Percentiles rank a stretch among this genome's conserved stretches.
Evolutionary conservation across 148 eudicot genomes (phyloP).

Genomic region (Oxyria digyna): DNA sequence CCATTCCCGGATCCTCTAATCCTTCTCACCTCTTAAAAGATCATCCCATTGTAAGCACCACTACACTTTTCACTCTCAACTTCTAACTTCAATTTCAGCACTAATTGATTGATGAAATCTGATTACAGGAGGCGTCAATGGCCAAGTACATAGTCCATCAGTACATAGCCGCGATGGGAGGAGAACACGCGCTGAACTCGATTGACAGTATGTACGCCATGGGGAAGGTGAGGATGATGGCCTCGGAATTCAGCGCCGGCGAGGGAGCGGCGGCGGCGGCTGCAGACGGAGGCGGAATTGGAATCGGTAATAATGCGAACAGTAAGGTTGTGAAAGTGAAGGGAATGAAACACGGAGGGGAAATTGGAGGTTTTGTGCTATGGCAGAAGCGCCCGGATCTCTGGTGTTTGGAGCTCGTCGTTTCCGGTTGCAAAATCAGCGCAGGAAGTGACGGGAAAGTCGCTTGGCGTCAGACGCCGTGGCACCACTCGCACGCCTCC

Average conservation of each 20-base stretch:
- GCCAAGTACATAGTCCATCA: slow-evolving; percentile 92
- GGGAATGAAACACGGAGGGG: slow-evolving; percentile 39
- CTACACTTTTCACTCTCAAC: no score
- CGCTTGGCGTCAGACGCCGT: slow-evolving; percentile 95
- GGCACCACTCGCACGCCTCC: slow-evolving; percentile 87
- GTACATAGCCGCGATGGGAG: slow-evolving; percentile 87
- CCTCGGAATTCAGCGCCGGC: slow-evolving; percentile 56
- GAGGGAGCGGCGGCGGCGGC: slow-evolving; percentile 23
- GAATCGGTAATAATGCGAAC: neutral
- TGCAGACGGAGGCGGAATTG: neutral
- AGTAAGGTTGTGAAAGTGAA: slow-evolving; percentile 40
- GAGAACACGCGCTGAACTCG: slow-evolving; percentile 59
- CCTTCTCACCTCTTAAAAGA: slow-evolving; percentile 35
- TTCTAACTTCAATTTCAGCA: no score
- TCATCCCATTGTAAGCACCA: slow-evolving; percentile 66
- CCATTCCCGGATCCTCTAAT: slow-evolving; percentile 25
- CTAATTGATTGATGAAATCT: neutral
- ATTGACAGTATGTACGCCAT: slow-evolving; percentile 82
- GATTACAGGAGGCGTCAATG: slow-evolving; percentile 63
- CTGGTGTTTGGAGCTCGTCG: slow-evolving; percentile 81
- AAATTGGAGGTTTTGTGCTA: slow-evolving; percentile 76
- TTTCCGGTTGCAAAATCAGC: slow-evolving; percentile 75
- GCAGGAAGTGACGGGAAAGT: slow-evolving; percentile 93
- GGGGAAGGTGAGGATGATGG: slow-evolving; percentile 84
- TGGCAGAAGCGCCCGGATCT: slow-evolving; percentile 86